Evolutionary conservation across 805 yeast species (phyloP), one percentile per base, ranked within the genome.

Genomic region (Priceomyces melissophilus): DNA sequence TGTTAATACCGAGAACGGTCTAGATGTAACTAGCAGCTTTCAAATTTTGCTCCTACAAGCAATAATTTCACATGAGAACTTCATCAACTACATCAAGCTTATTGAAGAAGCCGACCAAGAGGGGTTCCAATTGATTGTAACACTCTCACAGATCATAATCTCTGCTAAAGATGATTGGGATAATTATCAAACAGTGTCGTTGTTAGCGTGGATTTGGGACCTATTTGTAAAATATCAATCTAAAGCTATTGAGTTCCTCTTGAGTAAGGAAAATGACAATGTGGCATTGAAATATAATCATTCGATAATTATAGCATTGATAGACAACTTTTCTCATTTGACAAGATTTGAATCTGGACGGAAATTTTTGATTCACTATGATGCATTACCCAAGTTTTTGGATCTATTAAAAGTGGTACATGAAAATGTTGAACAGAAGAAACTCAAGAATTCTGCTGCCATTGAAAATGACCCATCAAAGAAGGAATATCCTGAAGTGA

Each of bases 401-500:
- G 44, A 54, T 0, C 53, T 78, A 9, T 61, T 78, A 27, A 48
- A 67, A 11, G 49, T 57, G 1, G 57, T 76, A 4, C 81, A 78
- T 32, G 55, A 57, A 8, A 67, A 69, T 30, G 63, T 75, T 2
- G 56, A 57, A 42, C 63, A 63, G 34, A 50, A 51, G 32, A 64
- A 57, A 35, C 52, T 59, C 49, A 73, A 64, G 40, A 37, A 31
- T 8, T 20, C 25, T 34, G 61, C 42, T 8, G 43, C 54, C 16
- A 39, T 40, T 8, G 41, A 29, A 4, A 42, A 41, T 42, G 37
- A 35, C 47, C 37, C 29, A 17, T 11, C n/a, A 17, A 32, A 11
- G 26, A 35, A 52, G 41, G 38, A 7, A 31, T 82, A 84, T 45
- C 93, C 95, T 0, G 75, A 78, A 32, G 72, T 80, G 10, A 87